phyloP scores from a whole-genome alignment of 371 early-diverging fungal species.

The Syncephalastrum sp. region DNA sequence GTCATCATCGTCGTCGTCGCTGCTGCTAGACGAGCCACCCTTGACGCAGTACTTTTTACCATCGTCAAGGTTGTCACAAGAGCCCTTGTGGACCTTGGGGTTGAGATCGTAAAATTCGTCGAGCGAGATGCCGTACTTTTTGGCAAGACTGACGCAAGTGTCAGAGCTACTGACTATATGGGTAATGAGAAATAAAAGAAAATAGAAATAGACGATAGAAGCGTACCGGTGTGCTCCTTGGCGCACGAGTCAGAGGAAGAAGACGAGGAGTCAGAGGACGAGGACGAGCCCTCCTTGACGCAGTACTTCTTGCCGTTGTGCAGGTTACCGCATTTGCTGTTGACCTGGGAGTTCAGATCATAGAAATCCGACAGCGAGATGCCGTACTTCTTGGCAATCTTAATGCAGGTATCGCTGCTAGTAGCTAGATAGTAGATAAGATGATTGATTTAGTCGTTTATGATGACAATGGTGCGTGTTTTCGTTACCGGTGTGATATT shows the following conservation, averaged over 20 bases:
- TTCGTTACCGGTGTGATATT: conserved; percentile 26
- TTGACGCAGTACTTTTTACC: conserved; percentile 28
- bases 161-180: conserved; percentile 20
- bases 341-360: conserved; percentile 35
- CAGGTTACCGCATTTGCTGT: conserved; percentile 38
- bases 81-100: conserved; percentile 25
- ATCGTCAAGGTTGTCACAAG: conserved; percentile 28
- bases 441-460: conserved; percentile 4
- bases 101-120: conserved; percentile 27
- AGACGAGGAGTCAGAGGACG: conserved; percentile 4
- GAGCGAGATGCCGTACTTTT: conserved; percentile 24
- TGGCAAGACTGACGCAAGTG: conserved; percentile 24
- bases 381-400: conserved; percentile 27
- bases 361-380: conserved; percentile 23
- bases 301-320: conserved; percentile 43
- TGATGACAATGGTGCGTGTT: conserved; percentile 3
- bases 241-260: conserved; percentile 14
- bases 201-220: neutral
- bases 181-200: neutral
- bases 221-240: conserved; percentile 19
- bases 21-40: conserved; percentile 3
- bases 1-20: conserved; percentile 3
- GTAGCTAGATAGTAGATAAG: conserved; percentile 16
- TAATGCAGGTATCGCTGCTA: conserved; percentile 33
- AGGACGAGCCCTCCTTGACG: conserved; percentile 23